These are phyloP conservation scores for Fusarium sp. DNA, from an alignment of 2,329 filamentous ascomycete species.

Conservation along the genomic window DNA sequence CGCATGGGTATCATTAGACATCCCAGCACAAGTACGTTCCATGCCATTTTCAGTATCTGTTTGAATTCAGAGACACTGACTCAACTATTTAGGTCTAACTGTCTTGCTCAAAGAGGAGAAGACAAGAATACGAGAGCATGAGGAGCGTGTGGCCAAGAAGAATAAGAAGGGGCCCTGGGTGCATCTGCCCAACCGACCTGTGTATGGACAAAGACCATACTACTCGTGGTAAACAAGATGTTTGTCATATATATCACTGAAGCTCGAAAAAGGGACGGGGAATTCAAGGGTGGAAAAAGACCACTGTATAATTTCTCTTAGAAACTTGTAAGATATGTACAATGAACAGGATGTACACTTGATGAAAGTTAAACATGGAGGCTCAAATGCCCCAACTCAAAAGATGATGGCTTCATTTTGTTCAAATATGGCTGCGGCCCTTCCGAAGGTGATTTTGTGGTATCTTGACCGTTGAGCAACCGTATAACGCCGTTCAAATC, in stretches of 20 bases:
- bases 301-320: constrained; percentile 38
- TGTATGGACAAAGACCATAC: constrained; percentile 87
- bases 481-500: constrained; percentile 7
- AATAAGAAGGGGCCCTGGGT: constrained; percentile 83
- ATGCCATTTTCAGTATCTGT: background rate
- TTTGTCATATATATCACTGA: constrained; percentile 1
- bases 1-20: constrained; percentile 73
- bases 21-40: constrained; percentile 77
- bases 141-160: constrained; percentile 82
- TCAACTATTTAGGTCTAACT: constrained; percentile 69
- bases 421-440: background rate
- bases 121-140: constrained; percentile 82
- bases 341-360: constrained; percentile 47
- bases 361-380: constrained; percentile 24
- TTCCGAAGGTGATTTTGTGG: constrained; percentile 3
- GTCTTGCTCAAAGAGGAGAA: constrained; percentile 93
- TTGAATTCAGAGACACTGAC: constrained; percentile 30
- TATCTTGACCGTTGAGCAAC: constrained; percentile 14
- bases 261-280: constrained; percentile 6
- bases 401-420: background rate
- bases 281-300: constrained; percentile 5
- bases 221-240: constrained; percentile 79
- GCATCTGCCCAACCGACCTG: constrained; percentile 85
- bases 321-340: constrained; percentile 52
- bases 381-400: background rate